Conservation (phyloP, 2,329 filamentous ascomycete species). For the Hirsutella rhossiliensis region DNA sequence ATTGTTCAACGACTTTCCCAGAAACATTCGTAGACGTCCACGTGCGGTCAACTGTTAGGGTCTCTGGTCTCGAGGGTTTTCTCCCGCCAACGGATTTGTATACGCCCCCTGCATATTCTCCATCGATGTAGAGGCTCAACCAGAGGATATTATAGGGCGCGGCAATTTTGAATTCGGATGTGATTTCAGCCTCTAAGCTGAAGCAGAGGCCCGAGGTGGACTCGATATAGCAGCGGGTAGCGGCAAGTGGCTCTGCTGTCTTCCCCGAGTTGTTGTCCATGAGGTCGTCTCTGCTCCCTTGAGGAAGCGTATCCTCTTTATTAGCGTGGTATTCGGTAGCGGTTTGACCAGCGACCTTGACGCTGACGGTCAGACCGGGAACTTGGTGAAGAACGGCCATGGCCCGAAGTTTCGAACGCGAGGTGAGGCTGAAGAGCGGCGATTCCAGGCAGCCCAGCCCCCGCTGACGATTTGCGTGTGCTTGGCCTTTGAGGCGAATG, state of each 20-base stretch:
- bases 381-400: slow-evolving; percentile 11
- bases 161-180: neutral
- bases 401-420: neutral
- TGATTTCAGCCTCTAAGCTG: slow-evolving; percentile 2
- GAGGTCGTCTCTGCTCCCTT: neutral
- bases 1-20: neutral
- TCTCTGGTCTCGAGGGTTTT: neutral
- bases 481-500: too few relatives aligned
- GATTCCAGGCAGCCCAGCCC: neutral
- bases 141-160: rapidly evolving
- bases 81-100: rapidly evolving
- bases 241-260: neutral
- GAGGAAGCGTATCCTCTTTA: neutral
- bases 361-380: slow-evolving; percentile 7
- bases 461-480: too few relatives aligned
- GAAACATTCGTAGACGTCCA: neutral
- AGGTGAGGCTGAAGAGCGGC: neutral
- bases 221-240: slow-evolving; percentile 11
- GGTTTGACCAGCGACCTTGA: slow-evolving; percentile 8
- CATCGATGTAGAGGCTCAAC: slow-evolving; percentile 5
- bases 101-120: neutral
- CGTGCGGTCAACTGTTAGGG: neutral
- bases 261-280: neutral
- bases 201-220: slow-evolving; percentile 9
- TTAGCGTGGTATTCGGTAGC: slow-evolving; percentile 10